A percentile compares a stretch with the other conserved stretches of the same genome.
phyloP scores from a whole-genome alignment of 2,329 filamentous ascomycete species.

The Calonectria hongkongensis region DNA sequence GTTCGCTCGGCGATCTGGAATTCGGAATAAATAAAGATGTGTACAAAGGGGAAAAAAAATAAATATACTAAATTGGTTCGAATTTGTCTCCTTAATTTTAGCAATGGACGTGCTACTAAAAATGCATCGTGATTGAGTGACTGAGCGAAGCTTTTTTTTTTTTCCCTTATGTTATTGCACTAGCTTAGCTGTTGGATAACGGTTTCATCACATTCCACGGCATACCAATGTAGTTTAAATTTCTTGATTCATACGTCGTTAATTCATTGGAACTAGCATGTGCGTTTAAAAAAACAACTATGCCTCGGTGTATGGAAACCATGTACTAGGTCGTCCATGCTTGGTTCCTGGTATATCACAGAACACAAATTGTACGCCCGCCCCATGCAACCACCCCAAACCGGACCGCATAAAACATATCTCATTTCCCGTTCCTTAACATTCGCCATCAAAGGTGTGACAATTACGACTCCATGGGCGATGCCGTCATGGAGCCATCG shows the following conservation, averaged over 20 bases:
- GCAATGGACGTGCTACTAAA: no score
- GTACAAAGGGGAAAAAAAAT: no score
- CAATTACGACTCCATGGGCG: conserved; percentile 37
- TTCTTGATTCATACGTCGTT: conserved; percentile 10
- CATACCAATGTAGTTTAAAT: not conserved
- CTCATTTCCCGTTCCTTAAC: conserved; percentile 32
- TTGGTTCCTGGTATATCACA: conserved; percentile 20
- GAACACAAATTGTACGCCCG: conserved; percentile 20
- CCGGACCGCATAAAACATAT: conserved; percentile 9
- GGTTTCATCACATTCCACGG: not conserved
- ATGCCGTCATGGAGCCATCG: conserved; percentile 47
- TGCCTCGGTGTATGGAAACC: conserved; percentile 12
- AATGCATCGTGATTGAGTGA: no score
- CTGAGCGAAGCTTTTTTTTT: no score
- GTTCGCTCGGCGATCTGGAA: no score
- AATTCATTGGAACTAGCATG: conserved; percentile 23
- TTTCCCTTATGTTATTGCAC: no score
- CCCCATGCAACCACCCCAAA: conserved; percentile 12
- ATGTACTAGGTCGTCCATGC: conserved; percentile 22
- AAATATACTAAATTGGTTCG: no score
- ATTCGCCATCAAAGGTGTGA: not conserved
- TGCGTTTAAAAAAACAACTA: conserved; percentile 8
- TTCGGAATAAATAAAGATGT: no score
- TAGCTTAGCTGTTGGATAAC: not conserved
- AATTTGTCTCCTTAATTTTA: no score